phyloP scores from a whole-genome alignment of 768 basidiomycete genomes.

The Serendipita vermifera region DNA sequence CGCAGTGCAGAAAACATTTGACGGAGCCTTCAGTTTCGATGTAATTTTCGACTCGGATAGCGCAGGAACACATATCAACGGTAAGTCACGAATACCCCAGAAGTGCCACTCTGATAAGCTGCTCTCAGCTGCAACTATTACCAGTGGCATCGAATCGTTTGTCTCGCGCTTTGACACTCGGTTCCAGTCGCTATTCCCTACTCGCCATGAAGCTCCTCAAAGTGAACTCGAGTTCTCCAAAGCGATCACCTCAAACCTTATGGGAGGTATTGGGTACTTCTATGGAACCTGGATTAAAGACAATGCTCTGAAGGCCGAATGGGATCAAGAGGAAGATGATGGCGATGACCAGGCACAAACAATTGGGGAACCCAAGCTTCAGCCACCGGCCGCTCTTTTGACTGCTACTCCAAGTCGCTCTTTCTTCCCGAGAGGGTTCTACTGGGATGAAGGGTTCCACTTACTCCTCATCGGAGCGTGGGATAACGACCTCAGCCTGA shows the following conservation, averaged over 20 bases:
- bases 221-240: slow-evolving; percentile 64
- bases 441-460: slow-evolving; percentile 99
- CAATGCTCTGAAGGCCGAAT: slow-evolving; percentile 72
- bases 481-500: slow-evolving; percentile 85
- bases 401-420: slow-evolving; percentile 92
- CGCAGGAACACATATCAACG: slow-evolving; percentile 44
- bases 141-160: slow-evolving; percentile 57
- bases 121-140: slow-evolving; percentile 44
- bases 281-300: slow-evolving; percentile 84
- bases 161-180: slow-evolving; percentile 46
- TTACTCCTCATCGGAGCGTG: slow-evolving; percentile 80
- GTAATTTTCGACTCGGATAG: slow-evolving; percentile 74
- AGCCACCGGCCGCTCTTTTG: slow-evolving; percentile 61
- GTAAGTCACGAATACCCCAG: slow-evolving; percentile 31
- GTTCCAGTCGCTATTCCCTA: slow-evolving; percentile 60
- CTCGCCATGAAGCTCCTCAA: slow-evolving; percentile 38
- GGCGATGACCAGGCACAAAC: slow-evolving; percentile 31
- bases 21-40: slow-evolving; percentile 81
- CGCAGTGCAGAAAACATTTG: slow-evolving; percentile 76
- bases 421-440: slow-evolving; percentile 96
- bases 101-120: slow-evolving; percentile 10
- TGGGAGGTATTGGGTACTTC: slow-evolving; percentile 93
- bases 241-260: slow-evolving; percentile 76
- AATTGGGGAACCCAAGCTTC: slow-evolving; percentile 34
- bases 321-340: slow-evolving; percentile 57